Conservation (phyloP, 805 yeast species). For the Starmerella vitae region DNA sequence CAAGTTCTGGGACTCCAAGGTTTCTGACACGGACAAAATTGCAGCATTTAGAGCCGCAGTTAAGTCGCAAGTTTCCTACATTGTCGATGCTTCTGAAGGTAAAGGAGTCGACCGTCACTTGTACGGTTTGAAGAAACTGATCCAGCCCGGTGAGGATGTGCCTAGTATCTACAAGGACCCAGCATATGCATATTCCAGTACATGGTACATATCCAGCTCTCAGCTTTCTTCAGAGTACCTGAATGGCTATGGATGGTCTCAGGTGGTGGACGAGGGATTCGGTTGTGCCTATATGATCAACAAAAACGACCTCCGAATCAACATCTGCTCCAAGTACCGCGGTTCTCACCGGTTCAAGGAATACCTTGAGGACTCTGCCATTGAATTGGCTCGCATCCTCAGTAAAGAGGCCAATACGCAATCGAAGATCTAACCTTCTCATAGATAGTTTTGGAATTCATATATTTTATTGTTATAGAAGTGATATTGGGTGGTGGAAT, state of each 20-base stretch:
- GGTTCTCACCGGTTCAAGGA: slow-evolving; percentile 38
- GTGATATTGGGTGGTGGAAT: not conserved
- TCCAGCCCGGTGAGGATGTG: slow-evolving; percentile 40
- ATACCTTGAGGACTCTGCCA: slow-evolving; percentile 64
- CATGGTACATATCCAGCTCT: slow-evolving; percentile 82
- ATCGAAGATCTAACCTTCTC: slow-evolving; percentile 24
- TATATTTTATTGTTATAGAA: not conserved
- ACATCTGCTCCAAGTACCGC: slow-evolving; percentile 60
- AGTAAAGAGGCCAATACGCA: slow-evolving; percentile 23
- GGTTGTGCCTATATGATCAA: slow-evolving; percentile 91
- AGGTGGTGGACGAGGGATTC: slow-evolving; percentile 84
- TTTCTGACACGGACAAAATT: slow-evolving; percentile 43
- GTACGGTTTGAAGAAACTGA: slow-evolving; percentile 69
- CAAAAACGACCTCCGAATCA: slow-evolving; percentile 71
- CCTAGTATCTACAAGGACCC: slow-evolving; percentile 69
- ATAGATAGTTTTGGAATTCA: not conserved
- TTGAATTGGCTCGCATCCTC: slow-evolving; percentile 61
- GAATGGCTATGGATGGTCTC: slow-evolving; percentile 92
- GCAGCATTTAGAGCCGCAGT: slow-evolving; percentile 59
- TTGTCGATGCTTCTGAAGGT: slow-evolving; percentile 69
- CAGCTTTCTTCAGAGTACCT: slow-evolving; percentile 75
- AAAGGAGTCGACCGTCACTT: slow-evolving; percentile 88
- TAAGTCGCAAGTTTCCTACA: slow-evolving; percentile 58
- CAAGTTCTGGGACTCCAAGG: slow-evolving; percentile 50
- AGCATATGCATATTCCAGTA: slow-evolving; percentile 55